phyloP scores from a whole-genome alignment of 768 basidiomycete genomes.

The Mycena rebaudengoi region DNA sequence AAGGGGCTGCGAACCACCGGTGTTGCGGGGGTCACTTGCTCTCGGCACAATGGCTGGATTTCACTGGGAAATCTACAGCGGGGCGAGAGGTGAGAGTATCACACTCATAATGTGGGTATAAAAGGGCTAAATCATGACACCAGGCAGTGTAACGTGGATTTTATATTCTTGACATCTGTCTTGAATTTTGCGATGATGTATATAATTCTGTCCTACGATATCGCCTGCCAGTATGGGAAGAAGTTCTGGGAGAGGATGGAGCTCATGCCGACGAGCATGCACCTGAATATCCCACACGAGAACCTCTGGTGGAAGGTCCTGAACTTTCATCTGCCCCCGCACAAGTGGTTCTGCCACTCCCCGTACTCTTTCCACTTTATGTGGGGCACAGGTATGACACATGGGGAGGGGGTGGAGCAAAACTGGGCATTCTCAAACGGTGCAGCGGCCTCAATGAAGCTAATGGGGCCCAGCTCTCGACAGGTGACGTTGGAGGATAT shows the following conservation, averaged over 20 bases:
- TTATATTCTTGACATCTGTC: constrained; percentile 8
- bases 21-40: not conserved
- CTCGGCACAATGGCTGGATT: constrained; percentile 5
- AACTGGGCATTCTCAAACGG: no score
- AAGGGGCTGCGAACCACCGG: constrained; percentile 6
- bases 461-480: no score
- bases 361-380: no score
- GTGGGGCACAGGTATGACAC: no score
- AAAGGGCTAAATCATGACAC: not conserved
- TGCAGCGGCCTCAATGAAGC: no score
- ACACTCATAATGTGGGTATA: not conserved
- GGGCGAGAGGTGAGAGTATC: constrained; percentile 12
- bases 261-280: not conserved
- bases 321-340: no score
- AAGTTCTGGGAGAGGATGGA: not conserved
- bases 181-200: not conserved
- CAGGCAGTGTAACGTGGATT: constrained; percentile 32
- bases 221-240: constrained; percentile 16
- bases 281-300: not conserved
- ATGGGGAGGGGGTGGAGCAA: no score
- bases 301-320: not conserved
- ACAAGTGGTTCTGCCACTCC: no score
- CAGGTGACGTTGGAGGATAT: no score
- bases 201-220: constrained; percentile 20
- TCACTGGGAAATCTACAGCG: constrained; percentile 29